phyloP scores from a whole-genome alignment of 2,329 filamentous ascomycete species.

The Paraphaeosphaeria sporulosa region DNA sequence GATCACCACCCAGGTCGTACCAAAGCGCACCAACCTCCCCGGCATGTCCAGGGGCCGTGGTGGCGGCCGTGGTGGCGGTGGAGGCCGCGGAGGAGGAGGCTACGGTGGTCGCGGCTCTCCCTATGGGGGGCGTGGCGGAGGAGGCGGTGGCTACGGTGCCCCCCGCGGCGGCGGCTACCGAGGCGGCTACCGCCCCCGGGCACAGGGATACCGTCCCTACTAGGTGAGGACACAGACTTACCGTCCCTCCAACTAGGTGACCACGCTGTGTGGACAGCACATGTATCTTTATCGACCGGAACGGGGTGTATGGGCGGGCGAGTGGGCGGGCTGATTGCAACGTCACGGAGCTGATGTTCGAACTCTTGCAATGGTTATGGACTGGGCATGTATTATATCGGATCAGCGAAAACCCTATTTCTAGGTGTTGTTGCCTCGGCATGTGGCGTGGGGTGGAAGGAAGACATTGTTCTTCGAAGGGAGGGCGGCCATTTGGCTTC shows the following conservation, averaged over 20 bases:
- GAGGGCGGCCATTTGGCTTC: neutral
- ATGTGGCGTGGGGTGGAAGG: neutral
- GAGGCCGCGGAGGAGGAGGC: slow-evolving; percentile 32
- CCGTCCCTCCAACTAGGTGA: slow-evolving; percentile 38
- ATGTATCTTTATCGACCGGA: neutral
- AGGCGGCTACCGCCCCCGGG: slow-evolving; percentile 48
- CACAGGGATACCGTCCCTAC: slow-evolving; percentile 41
- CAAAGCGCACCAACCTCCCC: slow-evolving; percentile 95
- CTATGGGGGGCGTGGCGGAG: slow-evolving; percentile 48
- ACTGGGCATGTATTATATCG: slow-evolving; percentile 21
- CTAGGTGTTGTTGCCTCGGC: neutral
- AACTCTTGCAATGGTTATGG: neutral
- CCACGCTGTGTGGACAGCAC: neutral
- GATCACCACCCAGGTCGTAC: slow-evolving; percentile 67
- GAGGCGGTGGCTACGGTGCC: slow-evolving; percentile 55
- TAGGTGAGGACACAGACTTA: slow-evolving; percentile 25
- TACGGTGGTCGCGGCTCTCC: slow-evolving; percentile 60
- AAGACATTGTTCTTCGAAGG: neutral
- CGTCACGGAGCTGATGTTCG: neutral
- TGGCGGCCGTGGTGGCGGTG: slow-evolving; percentile 66
- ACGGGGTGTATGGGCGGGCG: neutral
- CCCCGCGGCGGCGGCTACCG: slow-evolving; percentile 54
- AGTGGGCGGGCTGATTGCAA: neutral
- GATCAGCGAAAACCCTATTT: slow-evolving; percentile 7
- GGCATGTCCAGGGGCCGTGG: slow-evolving; percentile 80